Evolutionary conservation across 169 alveolate genomes (phyloP).

Genomic region (Plasmodium relictum): DNA sequence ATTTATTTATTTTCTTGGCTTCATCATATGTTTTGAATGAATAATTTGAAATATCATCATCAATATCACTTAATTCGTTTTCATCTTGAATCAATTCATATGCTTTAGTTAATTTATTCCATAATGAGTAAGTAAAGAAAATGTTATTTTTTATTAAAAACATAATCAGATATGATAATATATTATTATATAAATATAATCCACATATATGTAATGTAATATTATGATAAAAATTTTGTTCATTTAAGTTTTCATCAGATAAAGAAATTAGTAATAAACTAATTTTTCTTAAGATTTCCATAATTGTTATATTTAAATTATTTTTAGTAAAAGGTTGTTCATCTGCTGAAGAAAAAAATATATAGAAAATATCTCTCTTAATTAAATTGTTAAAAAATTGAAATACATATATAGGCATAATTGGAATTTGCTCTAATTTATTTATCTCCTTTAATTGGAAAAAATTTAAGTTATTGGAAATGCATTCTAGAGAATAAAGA

Average conservation of each 20-base stretch:
- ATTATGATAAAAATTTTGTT: slow-evolving; percentile 46
- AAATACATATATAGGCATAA: slow-evolving; percentile 42
- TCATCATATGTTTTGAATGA: slow-evolving; percentile 47
- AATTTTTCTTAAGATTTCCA: slow-evolving; percentile 61
- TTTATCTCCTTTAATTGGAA: slow-evolving; percentile 30
- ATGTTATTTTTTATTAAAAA: slow-evolving; percentile 32
- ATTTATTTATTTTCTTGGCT: neutral
- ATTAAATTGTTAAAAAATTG: slow-evolving; percentile 65
- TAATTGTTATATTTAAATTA: slow-evolving; percentile 21
- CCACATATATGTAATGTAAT: slow-evolving; percentile 45
- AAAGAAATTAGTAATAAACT: slow-evolving; percentile 26
- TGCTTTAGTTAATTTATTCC: slow-evolving; percentile 21
- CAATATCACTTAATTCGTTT: slow-evolving; percentile 25
- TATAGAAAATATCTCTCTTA: slow-evolving; percentile 39
- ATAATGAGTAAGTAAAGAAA: slow-evolving; percentile 33
- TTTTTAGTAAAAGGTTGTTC: slow-evolving; percentile 18
- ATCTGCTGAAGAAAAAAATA: slow-evolving; percentile 42
- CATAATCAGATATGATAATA: slow-evolving; percentile 21
- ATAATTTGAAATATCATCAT: slow-evolving; percentile 46
- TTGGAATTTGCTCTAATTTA: slow-evolving; percentile 25
- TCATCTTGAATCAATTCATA: slow-evolving; percentile 58
- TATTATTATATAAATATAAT: slow-evolving; percentile 46
- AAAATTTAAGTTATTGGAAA: slow-evolving; percentile 18
- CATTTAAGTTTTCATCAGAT: slow-evolving; percentile 49
- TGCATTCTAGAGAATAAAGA: slow-evolving; percentile 15